These are phyloP conservation scores for Penicillium psychrosexuale DNA, from an alignment of 2,329 filamentous ascomycete genomes.

Conservation along the genomic window DNA sequence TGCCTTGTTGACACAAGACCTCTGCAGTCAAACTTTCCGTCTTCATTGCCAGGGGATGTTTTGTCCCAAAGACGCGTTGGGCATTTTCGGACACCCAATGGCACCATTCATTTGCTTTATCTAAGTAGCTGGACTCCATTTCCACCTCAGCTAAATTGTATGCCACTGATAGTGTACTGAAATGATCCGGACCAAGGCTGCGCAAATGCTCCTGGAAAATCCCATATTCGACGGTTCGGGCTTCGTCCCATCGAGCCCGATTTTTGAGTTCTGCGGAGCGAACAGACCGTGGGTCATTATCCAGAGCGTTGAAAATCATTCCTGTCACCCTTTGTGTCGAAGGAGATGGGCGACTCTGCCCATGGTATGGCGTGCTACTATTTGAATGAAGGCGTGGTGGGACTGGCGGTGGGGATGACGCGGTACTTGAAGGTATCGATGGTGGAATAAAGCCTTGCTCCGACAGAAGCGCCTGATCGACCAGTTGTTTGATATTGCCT, in stretches of 20 bases:
- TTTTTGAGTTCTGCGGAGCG: constrained; percentile 29
- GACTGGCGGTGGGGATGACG: constrained; percentile 20
- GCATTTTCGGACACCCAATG: constrained; percentile 30
- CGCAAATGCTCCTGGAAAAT: constrained; percentile 32
- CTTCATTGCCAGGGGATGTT: constrained; percentile 29
- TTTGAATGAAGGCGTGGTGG: constrained; percentile 30
- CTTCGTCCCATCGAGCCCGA: constrained; percentile 28
- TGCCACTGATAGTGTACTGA: constrained; percentile 27
- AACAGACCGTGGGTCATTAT: constrained; percentile 30
- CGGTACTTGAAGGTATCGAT: constrained; percentile 12
- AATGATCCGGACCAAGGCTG: constrained; percentile 28
- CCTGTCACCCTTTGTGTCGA: constrained; percentile 17
- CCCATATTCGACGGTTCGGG: constrained; percentile 27
- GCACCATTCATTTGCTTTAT: constrained; percentile 30
- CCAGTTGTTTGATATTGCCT: constrained; percentile 34
- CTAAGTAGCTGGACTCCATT: constrained; percentile 21
- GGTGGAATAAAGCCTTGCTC: constrained; percentile 32
- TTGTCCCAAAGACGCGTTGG: constrained; percentile 26
- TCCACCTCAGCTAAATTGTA: constrained; percentile 32
- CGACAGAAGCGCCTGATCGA: constrained; percentile 29
- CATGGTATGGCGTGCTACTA: constrained; percentile 27
- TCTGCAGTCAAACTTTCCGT: constrained; percentile 31
- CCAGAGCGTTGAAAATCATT: constrained; percentile 17
- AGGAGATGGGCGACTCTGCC: constrained; percentile 10
- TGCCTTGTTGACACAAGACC: constrained; percentile 25